Percentiles rank a stretch among this genome's conserved stretches.
Conservation (phyloP, 345 rosid species). For the Garcia nutans region DNA sequence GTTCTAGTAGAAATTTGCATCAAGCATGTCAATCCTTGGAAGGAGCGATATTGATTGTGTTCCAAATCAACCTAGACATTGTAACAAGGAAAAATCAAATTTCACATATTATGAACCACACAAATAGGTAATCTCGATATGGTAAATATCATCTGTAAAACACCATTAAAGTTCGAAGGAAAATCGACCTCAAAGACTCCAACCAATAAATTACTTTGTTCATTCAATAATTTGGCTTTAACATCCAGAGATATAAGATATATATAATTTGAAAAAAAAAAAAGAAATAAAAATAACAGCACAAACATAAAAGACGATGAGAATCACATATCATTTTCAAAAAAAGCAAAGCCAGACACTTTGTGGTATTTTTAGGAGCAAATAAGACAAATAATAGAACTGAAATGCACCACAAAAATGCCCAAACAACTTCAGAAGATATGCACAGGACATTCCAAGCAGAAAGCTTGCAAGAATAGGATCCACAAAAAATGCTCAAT, state of each 20-base stretch:
- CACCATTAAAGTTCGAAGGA: not conserved
- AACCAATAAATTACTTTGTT: not conserved
- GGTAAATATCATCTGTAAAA: not conserved
- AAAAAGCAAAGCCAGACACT: not conserved
- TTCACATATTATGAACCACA: not conserved
- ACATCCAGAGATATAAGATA: not conserved
- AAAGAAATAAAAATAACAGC: not conserved
- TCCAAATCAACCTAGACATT: conserved; percentile 83
- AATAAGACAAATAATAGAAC: not conserved
- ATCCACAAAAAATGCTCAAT: not conserved
- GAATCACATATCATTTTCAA: not conserved
- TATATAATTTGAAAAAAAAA: not conserved
- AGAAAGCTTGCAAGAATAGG: not conserved
- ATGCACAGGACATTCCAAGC: not conserved
- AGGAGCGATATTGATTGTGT: conserved; percentile 93
- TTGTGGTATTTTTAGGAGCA: not conserved
- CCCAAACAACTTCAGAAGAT: not conserved
- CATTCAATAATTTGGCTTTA: not conserved
- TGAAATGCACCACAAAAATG: not conserved
- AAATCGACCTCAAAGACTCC: not conserved
- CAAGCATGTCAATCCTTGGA: conserved; percentile 93
- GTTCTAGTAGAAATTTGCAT: conserved; percentile 96
- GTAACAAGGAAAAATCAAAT: not conserved
- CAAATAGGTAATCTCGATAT: not conserved
- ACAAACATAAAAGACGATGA: not conserved